A percentile compares a stretch with the other conserved stretches of the same genome.
These are phyloP conservation scores for Fusarium chuoi DNA, from an alignment of 2,329 filamentous ascomycete species.

Conservation along the genomic window DNA sequence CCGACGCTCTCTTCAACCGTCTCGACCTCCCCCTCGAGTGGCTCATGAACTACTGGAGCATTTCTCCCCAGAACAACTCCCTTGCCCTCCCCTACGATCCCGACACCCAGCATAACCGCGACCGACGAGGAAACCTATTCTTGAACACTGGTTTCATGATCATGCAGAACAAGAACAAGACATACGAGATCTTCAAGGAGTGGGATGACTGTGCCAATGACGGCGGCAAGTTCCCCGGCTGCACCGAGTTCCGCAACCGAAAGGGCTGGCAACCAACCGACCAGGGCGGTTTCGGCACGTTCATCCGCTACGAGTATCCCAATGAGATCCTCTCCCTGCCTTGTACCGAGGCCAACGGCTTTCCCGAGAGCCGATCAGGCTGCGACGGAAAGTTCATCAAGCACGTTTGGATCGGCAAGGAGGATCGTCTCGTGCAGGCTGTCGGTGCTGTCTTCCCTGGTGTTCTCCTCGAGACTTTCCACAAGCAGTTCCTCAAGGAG, in stretches of 20 bases:
- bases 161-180: conserved; percentile 60
- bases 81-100: conserved; percentile 57
- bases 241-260: conserved; percentile 51
- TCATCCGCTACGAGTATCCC: conserved; percentile 54
- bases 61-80: conserved; percentile 52
- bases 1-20: conserved; percentile 56
- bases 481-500: conserved; percentile 49
- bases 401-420: conserved; percentile 57
- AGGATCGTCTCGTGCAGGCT: conserved; percentile 52
- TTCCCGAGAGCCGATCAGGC: conserved; percentile 50
- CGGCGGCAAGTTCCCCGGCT: conserved; percentile 50
- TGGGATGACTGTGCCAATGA: conserved; percentile 58
- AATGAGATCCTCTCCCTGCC: conserved; percentile 53
- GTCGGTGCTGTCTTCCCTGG: conserved; percentile 53
- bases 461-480: conserved; percentile 49
- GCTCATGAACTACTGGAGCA: conserved; percentile 59
- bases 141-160: conserved; percentile 66
- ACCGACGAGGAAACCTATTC: conserved; percentile 54
- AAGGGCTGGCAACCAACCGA: conserved; percentile 52
- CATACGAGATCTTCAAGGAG: conserved; percentile 59
- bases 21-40: conserved; percentile 59
- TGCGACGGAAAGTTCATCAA: conserved; percentile 56
- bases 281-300: conserved; percentile 57
- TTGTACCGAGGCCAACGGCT: conserved; percentile 57
- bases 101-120: conserved; percentile 50